These are phyloP conservation scores for Dothistroma septosporum DNA, from an alignment of 2,329 filamentous ascomycete species.

Conservation along the genomic window DNA sequence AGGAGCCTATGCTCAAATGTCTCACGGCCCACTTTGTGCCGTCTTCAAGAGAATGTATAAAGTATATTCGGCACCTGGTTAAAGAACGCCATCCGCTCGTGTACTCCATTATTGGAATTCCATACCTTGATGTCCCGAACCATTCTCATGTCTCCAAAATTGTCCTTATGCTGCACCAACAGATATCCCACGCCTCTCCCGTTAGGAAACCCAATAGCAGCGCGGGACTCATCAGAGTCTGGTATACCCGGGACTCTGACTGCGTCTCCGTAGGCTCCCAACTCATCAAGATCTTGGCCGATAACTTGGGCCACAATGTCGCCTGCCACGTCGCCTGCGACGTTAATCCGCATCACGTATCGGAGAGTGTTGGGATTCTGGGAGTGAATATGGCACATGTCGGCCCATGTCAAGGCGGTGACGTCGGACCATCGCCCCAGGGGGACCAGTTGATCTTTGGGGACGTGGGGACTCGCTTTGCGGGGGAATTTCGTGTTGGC, in stretches of 20 bases:
- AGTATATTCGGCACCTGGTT: conserved; percentile 8
- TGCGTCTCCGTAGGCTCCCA: background rate
- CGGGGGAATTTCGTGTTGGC: background rate
- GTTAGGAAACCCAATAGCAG: conserved; percentile 7
- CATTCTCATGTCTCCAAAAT: conserved; percentile 4
- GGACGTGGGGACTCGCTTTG: background rate
- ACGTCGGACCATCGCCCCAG: conserved; percentile 6
- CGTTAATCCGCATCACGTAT: conserved; percentile 7
- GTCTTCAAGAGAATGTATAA: conserved; percentile 2
- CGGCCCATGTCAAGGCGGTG: background rate
- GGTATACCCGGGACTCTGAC: background rate
- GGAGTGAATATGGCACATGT: background rate
- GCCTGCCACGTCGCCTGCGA: background rate
- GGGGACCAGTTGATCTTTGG: background rate
- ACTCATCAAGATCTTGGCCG: background rate
- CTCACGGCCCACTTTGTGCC: background rate
- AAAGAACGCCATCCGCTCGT: background rate
- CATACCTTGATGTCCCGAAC: conserved; percentile 7
- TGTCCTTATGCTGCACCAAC: conserved; percentile 9
- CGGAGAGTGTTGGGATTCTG: background rate
- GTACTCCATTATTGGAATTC: conserved; percentile 4
- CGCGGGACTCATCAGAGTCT: background rate
- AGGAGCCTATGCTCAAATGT: background rate
- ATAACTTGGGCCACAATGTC: background rate
- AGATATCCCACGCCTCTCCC: conserved; percentile 10